Evolutionary conservation across 805 yeast species (phyloP), one percentile per base, ranked within the genome.

Genomic region (Metschnikowia lochheadii): DNA sequence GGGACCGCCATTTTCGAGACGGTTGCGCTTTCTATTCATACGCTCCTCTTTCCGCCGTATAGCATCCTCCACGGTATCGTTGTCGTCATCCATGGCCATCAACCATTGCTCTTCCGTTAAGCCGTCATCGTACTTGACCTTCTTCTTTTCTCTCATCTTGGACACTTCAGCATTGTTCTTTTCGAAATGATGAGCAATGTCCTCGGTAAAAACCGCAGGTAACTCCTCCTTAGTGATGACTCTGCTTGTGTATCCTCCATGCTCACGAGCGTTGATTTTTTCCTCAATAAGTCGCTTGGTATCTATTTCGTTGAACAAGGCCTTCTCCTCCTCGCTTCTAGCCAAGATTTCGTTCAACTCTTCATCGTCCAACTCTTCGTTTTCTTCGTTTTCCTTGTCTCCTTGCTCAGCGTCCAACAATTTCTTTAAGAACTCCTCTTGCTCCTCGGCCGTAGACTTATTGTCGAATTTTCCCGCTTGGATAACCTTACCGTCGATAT

Each of bases 401-500:
- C 67, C 69, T 39, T 82, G 79, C 58, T 86, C 92, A 17, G 84
- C 85, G 63, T 87, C 94, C 47, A 87, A 68, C 48, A 87, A 71
- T 51, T 83, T 77, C 67, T 86, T 82, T 65, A 87, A 76, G 49
- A 83, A 82, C 14, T 85, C 91, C 67, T 87, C 96, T 66, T 87
- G 94, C 65, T 87, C 96, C 67, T 87, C 94, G 1, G 91, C 82
- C 10, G 92, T 87, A 3, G 92, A 85, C 65, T 87, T 87, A 62
- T 87, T 86, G 69, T 87, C 92, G 63, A 87, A 87, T 64, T 87
- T 87, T 81, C 96, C 96, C 7, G 96, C 96, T 64, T 87, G 95
- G 67, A 87, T 87, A 59, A 87, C 96, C 65, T 87, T 87, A 50
- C 94, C 95, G 65, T 87, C 96, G 56, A 87, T 87, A 62, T 87